Base-by-base conservation (phyloP, 1,139 yeast species). In the Saccharomyces hybrid region DNA sequence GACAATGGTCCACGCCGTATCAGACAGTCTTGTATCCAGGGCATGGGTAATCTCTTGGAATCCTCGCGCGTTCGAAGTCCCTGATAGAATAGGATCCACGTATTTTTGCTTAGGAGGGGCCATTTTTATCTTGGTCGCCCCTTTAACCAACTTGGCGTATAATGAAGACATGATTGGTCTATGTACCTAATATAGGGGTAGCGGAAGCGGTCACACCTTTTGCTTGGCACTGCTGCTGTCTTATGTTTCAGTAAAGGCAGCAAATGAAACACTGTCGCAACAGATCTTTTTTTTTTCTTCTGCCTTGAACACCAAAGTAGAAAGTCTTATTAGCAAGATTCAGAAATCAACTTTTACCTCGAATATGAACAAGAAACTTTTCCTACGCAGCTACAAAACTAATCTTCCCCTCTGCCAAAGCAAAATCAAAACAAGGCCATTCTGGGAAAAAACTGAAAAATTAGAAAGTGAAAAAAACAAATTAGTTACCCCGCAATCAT, bases 81-180 rank as follows among this genome's bases (percentile, higher is more conserved):
- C 86, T 76, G 86, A 79, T 50, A 93, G 78, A 55, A 93, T 88
- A 1, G 98, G 98, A 71, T 90, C 97, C 55, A 91, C 85, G 68
- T 93, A 95, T 69, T 95, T 93, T 48, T 95, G 86, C 73, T 93
- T 93, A n/a, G 99, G 99, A 28, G 98, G 97, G n/a, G 99, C 98
- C 74, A 90, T 82, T 79, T 75, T 75, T 25, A 74, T 77, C 71
- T 84, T 84, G 13, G 90, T 84, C 54, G 89, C 90, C 51, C 89
- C 84, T 74, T 81, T 82, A 54, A 83, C 86, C 58, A 81, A 71
- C 68, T 82, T 82, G 55, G 53, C 47, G 44, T 59, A 59, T 2
- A 58, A 59, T 3, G 63, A 38, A 38, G 42, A 38, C 42, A 38
- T 38, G 42, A 38, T 38, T 38, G 13, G 42, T 38, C 23, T 38